Evolutionary conservation across 371 early-diverging fungal species (phyloP).

Genomic region (Syncephalastrum sp.): DNA sequence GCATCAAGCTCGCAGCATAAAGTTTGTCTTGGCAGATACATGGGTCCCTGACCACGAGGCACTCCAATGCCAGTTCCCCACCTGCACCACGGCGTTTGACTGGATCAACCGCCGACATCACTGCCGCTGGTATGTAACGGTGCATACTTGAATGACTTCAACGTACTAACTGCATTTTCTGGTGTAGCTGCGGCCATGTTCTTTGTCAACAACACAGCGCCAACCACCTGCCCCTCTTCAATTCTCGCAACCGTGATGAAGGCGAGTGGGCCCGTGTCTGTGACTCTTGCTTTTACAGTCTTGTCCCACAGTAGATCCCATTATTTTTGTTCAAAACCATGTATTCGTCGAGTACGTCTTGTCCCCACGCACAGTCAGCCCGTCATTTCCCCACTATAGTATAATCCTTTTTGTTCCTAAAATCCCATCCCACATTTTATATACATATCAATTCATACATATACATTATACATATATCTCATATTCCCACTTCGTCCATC

Average conservation of each 20-base stretch:
- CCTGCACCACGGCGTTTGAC: constrained; percentile 16
- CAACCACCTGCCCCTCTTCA: constrained; percentile 25
- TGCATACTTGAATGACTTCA: not conserved
- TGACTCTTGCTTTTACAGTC: constrained; percentile 23
- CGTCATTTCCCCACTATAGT: too few relatives aligned
- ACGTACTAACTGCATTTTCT: not conserved
- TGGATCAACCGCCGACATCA: constrained; percentile 23
- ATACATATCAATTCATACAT: too few relatives aligned
- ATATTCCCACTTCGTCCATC: constrained; percentile 27
- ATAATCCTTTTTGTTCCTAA: too few relatives aligned
- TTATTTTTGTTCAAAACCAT: not conserved
- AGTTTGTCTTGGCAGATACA: constrained; percentile 13
- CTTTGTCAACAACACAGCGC: constrained; percentile 26
- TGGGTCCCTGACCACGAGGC: constrained; percentile 20
- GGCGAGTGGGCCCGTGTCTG: constrained; percentile 32
- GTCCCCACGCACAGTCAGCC: too few relatives aligned
- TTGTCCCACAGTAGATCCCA: not conserved
- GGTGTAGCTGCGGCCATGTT: constrained; percentile 23
- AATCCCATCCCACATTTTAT: too few relatives aligned
- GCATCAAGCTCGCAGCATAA: constrained; percentile 13
- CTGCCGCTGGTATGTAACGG: constrained; percentile 23
- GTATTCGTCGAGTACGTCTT: too few relatives aligned
- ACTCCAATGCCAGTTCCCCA: constrained; percentile 18
- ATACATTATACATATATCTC: not conserved
- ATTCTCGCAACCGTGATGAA: constrained; percentile 4